A percentile compares a stretch with the other conserved stretches of the same genome.
Evolutionary conservation across 257 asterid genomes (phyloP).

Genomic region (Mitragyna speciosa): DNA sequence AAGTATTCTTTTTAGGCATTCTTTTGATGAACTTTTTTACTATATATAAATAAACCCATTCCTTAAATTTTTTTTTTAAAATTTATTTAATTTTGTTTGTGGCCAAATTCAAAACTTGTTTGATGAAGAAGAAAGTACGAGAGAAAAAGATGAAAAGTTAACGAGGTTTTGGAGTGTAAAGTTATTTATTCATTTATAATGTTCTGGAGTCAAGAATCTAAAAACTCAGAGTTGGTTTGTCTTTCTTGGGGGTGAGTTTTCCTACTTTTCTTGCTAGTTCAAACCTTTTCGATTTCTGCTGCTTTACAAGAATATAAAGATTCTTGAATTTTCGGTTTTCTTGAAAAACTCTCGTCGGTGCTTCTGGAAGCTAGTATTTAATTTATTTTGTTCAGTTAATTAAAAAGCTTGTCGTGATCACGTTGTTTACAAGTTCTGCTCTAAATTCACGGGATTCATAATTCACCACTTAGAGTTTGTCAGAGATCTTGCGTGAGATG

Average conservation of each 20-base stretch:
- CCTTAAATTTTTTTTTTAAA: neutral
- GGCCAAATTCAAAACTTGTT: neutral
- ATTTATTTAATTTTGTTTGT: neutral
- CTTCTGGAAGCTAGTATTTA: neutral
- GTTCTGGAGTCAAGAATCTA: neutral
- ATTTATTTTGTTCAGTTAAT: neutral
- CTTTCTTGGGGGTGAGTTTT: constrained; percentile 1
- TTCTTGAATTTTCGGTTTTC: neutral
- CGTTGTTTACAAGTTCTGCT: neutral
- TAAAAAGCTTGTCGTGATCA: neutral
- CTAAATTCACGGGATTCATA: neutral
- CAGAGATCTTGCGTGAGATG: neutral
- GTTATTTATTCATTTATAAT: constrained; percentile 1
- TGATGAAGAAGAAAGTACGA: neutral
- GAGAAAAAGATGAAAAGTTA: constrained; percentile 9
- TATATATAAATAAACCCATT: neutral
- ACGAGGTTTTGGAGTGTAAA: neutral
- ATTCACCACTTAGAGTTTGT: neutral
- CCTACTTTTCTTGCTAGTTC: neutral
- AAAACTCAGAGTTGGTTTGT: neutral
- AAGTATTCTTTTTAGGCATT: neutral
- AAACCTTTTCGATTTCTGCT: neutral
- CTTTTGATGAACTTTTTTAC: neutral
- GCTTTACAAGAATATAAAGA: neutral
- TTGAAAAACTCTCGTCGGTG: neutral